phyloP scores from a whole-genome alignment of 495 filamentous ascomycete genomes.

The Penicillium turbatum region DNA sequence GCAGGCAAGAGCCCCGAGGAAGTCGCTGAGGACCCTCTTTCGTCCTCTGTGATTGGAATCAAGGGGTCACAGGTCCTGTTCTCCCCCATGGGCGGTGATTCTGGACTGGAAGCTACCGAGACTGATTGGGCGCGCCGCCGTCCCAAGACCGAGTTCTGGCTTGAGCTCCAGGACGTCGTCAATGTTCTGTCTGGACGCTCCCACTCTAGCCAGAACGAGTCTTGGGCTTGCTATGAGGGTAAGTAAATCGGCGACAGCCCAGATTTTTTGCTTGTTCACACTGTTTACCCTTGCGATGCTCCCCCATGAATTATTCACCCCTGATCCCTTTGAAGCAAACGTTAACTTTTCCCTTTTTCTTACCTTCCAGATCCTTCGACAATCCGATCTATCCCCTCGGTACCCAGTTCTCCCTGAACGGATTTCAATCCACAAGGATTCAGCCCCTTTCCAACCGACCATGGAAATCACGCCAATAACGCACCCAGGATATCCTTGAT shows the following conservation, averaged over 20 bases:
- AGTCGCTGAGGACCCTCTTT: constrained; percentile 65
- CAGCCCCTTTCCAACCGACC: constrained; percentile 2
- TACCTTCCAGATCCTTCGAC: constrained; percentile 18
- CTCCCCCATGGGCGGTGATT: constrained; percentile 61
- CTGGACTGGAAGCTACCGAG: constrained; percentile 70
- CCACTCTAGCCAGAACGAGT: constrained; percentile 13
- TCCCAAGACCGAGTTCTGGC: constrained; percentile 84
- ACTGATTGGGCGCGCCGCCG: constrained; percentile 91
- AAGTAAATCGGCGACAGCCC: constrained; percentile 21
- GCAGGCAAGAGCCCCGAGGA: constrained; percentile 60
- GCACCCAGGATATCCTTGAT: constrained; percentile 1
- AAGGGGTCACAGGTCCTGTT: constrained; percentile 86
- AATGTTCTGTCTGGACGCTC: constrained; percentile 78
- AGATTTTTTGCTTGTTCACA: constrained; percentile 1
- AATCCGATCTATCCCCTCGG: constrained; percentile 19
- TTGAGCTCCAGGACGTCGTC: constrained; percentile 72
- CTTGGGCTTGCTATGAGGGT: constrained; percentile 35
- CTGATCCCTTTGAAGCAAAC: neutral
- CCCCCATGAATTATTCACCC: neutral
- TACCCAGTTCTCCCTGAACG: constrained; percentile 22
- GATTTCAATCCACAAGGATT: neutral
- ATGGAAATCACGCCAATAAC: constrained; percentile 4
- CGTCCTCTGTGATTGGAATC: constrained; percentile 82
- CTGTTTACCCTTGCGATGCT: neutral
- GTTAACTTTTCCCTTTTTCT: constrained; percentile 16